phyloP scores from a whole-genome alignment of 208 protist genomes.

The Naegleria lovaniensis region DNA sequence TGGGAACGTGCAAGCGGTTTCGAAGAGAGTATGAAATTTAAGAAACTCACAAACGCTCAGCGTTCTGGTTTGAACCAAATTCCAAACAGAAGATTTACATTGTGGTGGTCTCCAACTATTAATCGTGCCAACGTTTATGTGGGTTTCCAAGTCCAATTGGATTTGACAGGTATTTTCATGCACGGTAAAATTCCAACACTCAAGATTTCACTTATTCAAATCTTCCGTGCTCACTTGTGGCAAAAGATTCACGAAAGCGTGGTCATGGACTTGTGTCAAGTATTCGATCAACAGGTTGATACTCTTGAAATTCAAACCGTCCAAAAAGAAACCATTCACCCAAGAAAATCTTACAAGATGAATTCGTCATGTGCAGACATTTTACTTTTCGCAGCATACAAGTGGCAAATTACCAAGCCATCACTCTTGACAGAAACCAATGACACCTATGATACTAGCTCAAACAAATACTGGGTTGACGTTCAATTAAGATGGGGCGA shows the following conservation, averaged over 20 bases:
- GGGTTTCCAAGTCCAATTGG: conserved; percentile 99
- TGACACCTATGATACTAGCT: conserved; percentile 67
- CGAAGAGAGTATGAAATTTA: conserved; percentile 99
- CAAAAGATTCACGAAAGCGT: conserved; percentile 99
- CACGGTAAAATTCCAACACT: conserved; percentile 99
- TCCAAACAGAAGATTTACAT: conserved; percentile 99
- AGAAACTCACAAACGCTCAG: conserved; percentile 99
- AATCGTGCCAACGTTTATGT: conserved; percentile 99
- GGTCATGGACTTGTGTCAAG: conserved; percentile 95
- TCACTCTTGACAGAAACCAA: conserved; percentile 74
- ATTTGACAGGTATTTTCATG: conserved; percentile 99
- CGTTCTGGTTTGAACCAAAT: conserved; percentile 99
- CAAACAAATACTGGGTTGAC: conserved; percentile 99
- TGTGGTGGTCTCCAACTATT: conserved; percentile 99
- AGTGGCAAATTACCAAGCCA: conserved; percentile 93
- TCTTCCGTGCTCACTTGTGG: conserved; percentile 99
- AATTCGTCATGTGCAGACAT: conserved; percentile 88
- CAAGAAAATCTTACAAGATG: conserved; percentile 97
- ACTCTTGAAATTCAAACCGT: conserved; percentile 96
- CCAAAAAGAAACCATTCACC: conserved; percentile 97
- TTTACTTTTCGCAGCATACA: conserved; percentile 76
- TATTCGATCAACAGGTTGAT: conserved; percentile 92
- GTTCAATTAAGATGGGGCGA: conserved; percentile 99
- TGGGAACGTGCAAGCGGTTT: conserved; percentile 98
- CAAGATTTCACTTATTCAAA: conserved; percentile 99